Evolutionary conservation across 108 stramenopile species (phyloP).

Genomic region (Fistulifera solaris): DNA sequence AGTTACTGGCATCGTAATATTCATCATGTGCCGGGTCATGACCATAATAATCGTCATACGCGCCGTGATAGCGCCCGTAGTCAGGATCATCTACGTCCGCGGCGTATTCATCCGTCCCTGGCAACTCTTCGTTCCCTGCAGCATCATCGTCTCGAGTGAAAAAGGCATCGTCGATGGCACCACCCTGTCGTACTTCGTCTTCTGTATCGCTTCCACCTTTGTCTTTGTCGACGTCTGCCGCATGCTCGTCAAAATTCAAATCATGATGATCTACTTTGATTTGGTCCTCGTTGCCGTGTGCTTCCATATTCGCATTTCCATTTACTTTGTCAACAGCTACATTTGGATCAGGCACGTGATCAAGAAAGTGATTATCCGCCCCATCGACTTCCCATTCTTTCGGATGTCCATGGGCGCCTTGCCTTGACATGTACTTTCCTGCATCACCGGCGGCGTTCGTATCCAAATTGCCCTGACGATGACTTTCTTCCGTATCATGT

Average conservation of each 20-base stretch:
- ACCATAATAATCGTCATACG: constrained; percentile 36
- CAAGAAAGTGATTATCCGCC: background rate
- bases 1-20: constrained; percentile 69
- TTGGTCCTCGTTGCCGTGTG: background rate
- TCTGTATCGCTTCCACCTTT: constrained; percentile 5
- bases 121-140: constrained; percentile 3
- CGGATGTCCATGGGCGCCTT: too few relatives aligned
- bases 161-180: constrained; percentile 7
- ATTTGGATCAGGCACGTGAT: background rate
- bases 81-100: background rate
- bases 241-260: background rate
- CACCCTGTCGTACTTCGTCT: background rate
- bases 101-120: background rate
- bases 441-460: too few relatives aligned
- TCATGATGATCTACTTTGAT: background rate
- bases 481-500: too few relatives aligned
- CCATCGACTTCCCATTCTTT: background rate
- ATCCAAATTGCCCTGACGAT: too few relatives aligned
- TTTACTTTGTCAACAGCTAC: background rate
- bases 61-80: constrained; percentile 1
- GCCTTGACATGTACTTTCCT: too few relatives aligned
- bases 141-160: constrained; percentile 10
- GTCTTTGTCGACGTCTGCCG: background rate
- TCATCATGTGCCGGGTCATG: constrained; percentile 44
- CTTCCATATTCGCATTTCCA: constrained; percentile 11